A percentile compares a stretch with the other conserved stretches of the same genome.
phyloP scores from a whole-genome alignment of 495 filamentous ascomycete species.

The Pseudevernia furfuracea region DNA sequence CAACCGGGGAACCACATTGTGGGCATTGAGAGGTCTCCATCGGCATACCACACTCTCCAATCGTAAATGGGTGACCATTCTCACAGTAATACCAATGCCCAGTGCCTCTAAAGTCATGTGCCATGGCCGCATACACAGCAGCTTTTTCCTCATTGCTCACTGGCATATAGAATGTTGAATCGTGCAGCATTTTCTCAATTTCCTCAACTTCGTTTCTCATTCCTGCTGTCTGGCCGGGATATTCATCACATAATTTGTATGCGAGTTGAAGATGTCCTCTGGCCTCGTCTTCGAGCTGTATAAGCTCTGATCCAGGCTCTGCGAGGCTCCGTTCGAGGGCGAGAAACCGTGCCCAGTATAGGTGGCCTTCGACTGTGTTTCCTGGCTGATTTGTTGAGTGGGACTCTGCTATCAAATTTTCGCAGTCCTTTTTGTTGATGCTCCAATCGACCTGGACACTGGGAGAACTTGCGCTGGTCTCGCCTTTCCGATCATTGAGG shows the following conservation, averaged over 20 bases:
- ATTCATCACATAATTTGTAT: conserved; percentile 24
- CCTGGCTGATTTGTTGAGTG: conserved; percentile 12
- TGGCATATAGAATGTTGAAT: conserved; percentile 36
- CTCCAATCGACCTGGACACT: too few relatives aligned
- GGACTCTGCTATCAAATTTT: conserved; percentile 19
- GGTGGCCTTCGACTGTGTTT: conserved; percentile 32
- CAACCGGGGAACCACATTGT: conserved; percentile 54
- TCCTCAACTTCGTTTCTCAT: conserved; percentile 29
- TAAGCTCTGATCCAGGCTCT: too few relatives aligned
- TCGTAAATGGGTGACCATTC: conserved; percentile 51
- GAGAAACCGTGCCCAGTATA: conserved; percentile 34
- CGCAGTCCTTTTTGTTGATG: conserved; percentile 14
- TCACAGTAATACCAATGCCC: conserved; percentile 64
- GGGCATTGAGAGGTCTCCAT: conserved; percentile 57
- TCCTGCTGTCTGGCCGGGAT: conserved; percentile 29
- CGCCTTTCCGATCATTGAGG: conserved; percentile 23
- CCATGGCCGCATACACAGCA: conserved; percentile 46
- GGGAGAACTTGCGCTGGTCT: too few relatives aligned
- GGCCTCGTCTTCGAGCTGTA: too few relatives aligned
- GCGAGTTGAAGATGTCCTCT: conserved; percentile 27
- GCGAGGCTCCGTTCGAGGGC: conserved; percentile 31
- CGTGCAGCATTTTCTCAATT: conserved; percentile 21
- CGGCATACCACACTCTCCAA: conserved; percentile 64
- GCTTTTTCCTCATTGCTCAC: conserved; percentile 42
- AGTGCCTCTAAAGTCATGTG: conserved; percentile 42